Evolutionary conservation across 2,329 filamentous ascomycete genomes (phyloP), one percentile per base, ranked within the genome.

Genomic region (Orbilia ellipsospora): DNA sequence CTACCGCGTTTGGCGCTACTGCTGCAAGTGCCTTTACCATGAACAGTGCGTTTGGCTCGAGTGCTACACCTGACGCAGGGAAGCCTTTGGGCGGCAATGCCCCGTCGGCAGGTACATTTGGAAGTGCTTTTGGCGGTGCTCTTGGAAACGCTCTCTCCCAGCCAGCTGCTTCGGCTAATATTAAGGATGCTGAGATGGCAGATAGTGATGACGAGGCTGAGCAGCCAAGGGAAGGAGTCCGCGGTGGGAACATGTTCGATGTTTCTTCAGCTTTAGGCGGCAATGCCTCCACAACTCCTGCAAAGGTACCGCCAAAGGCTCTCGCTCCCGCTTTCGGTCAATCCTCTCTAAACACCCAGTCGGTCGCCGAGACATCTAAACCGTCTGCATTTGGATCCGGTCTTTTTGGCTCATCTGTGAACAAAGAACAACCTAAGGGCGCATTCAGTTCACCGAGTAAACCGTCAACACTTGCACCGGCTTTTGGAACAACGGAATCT

Each of bases 121-220:
- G 73, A 45, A 63, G 18, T n/a, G 67, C 60, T 16, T 72, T 77
- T 50, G 73, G 73, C 15, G 55, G 20, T 26, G 50, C 73, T 28
- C 67, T 77, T 31, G 73, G 72, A 69, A 60, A 52, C 8, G 72
- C 72, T 60, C 72, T 75, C 54, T 69, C 72, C 18, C 72, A 77
- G 51, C 65, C 65, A 72, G n/a, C 66, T 44, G 73, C 50, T 66
- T 52, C 73, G 12, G 61, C 59, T 68, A 67, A 72, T 56, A 57
- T 66, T 77, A 77, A 70, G 66, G 73, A 77, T 54, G 73, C 69
- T 52, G 73, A 77, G 61, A 77, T 77, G 73, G 60, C 67, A 40
- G 73, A 77, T 40, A 75, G 72, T 42, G 73, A 72, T 26, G 73
- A 72, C 40, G 73, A 77, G 52, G 66, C 64, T 0, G 61, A 67